These are phyloP conservation scores for Aspergillus versicolor DNA, from an alignment of 2,329 filamentous ascomycete genomes.

Conservation along the genomic window DNA sequence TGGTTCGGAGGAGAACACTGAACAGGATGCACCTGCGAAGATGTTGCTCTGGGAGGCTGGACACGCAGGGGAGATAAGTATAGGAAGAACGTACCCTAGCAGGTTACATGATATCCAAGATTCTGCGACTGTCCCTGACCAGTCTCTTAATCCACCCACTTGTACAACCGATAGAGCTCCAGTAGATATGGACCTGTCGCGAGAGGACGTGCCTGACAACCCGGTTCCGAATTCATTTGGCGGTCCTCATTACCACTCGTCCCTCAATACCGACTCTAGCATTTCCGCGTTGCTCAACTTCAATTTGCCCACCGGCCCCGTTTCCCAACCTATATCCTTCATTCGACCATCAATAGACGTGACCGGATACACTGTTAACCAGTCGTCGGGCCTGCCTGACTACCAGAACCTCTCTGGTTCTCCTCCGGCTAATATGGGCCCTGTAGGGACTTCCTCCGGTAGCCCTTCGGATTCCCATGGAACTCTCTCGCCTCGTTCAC, in stretches of 20 bases:
- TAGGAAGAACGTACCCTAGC: conserved; percentile 21
- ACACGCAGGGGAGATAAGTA: conserved; percentile 12
- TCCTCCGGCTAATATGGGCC: not conserved
- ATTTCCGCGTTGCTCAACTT: conserved; percentile 29
- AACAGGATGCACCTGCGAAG: conserved; percentile 8
- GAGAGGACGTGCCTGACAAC: conserved; percentile 18
- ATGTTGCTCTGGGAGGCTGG: conserved; percentile 17
- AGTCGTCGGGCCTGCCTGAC: conserved; percentile 4
- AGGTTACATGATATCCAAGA: conserved; percentile 23
- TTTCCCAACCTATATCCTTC: conserved; percentile 38
- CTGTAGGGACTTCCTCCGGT: conserved; percentile 1
- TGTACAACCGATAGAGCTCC: conserved; percentile 18
- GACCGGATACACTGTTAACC: conserved; percentile 37
- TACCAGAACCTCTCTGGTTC: not conserved
- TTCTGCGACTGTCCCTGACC: conserved; percentile 19
- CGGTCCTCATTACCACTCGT: conserved; percentile 19
- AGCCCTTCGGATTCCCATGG: conserved; percentile 10
- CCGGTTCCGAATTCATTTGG: conserved; percentile 18
- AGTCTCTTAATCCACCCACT: conserved; percentile 17
- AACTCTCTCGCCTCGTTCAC: conserved; percentile 11
- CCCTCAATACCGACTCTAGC: conserved; percentile 25
- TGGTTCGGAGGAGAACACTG: conserved; percentile 6
- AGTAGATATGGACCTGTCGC: conserved; percentile 23
- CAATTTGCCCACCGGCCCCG: conserved; percentile 30
- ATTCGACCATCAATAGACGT: conserved; percentile 31